Evolutionary conservation across 1,139 yeast species (phyloP), one percentile per base, ranked within the genome.

Genomic region (Zygoascus meyerae): DNA sequence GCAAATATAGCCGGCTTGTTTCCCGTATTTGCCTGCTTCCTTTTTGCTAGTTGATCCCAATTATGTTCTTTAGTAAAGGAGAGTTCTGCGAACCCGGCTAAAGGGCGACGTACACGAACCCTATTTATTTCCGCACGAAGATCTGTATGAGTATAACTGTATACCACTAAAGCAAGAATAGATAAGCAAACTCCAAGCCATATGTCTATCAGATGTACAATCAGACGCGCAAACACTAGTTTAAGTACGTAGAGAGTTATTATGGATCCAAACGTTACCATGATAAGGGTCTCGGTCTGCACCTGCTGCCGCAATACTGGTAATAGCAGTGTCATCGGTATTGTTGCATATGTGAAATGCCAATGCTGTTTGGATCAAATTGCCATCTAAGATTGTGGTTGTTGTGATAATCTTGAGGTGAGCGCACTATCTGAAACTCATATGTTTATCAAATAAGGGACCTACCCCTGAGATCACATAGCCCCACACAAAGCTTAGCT

Each of bases 1-100:
- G 76, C 72, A 43, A 75, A 70, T 2, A 77, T 63, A 9, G 55
- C 46, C 30, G 34, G 39, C 2, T 57, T 59, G 12, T 51, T 35
- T n/a, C 54, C 54, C 40, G 52, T 52, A 28, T 56, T 57, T 26
- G 44, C 45, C 26, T 54, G 46, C 33, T 59, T 48, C 14, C 47
- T 47, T 7, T 51, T 38, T 32, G 59, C 47, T 42, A 58, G 63
- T 30, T 45, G 32, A 2, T 48, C 39, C 63, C 63, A 59, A 6
- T 41, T 46, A 5, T 43, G 50, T 9, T 46, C 48, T 11, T 48
- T 45, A 30, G 52, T 35, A 49, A 60, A 59, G 28, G 57, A 55
- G 47, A 50, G 55, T 12, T 49, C 49, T 32, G 42, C 48, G 32
- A 51, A 16, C 21, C 28, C 28, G 5, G 31, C 40, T 17, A 46